Conservation (phyloP, 129 eudicot species). For the Saussurea involucrata region DNA sequence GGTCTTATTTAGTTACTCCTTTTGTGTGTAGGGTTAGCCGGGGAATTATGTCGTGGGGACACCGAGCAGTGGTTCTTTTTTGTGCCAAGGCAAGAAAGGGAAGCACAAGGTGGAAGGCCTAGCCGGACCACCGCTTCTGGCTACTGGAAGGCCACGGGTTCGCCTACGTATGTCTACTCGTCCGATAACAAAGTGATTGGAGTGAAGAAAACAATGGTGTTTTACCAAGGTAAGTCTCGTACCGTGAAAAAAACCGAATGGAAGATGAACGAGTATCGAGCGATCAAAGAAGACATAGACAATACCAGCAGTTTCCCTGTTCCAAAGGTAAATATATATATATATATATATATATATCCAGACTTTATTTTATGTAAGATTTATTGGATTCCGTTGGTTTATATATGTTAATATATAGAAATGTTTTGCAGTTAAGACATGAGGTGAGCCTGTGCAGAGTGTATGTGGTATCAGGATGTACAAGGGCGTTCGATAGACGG, state of each 20-base stretch:
- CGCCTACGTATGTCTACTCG: slow-evolving; percentile 68
- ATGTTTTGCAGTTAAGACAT: slow-evolving; percentile 50
- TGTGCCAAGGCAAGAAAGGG: slow-evolving; percentile 66
- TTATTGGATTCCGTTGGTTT: not conserved
- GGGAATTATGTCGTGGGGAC: slow-evolving; percentile 56
- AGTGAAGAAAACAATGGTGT: slow-evolving; percentile 78
- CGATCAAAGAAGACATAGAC: slow-evolving; percentile 36
- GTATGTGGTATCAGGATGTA: slow-evolving; percentile 60
- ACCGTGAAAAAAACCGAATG: slow-evolving; percentile 60
- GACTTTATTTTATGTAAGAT: not conserved
- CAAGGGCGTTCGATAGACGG: slow-evolving; percentile 67
- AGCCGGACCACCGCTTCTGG: slow-evolving; percentile 64
- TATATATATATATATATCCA: not conserved
- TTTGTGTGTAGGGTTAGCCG: slow-evolving; percentile 38
- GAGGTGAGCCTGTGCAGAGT: slow-evolving; percentile 65
- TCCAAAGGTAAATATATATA: slow-evolving; percentile 38
- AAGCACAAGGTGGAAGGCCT: slow-evolving; percentile 82
- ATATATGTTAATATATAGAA: not conserved
- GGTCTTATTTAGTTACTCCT: not conserved
- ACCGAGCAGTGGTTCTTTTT: slow-evolving; percentile 89
- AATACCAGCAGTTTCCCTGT: slow-evolving; percentile 14
- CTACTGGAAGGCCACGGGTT: slow-evolving; percentile 92
- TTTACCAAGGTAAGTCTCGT: slow-evolving; percentile 72
- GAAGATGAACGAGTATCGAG: slow-evolving; percentile 89
- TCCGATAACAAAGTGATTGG: slow-evolving; percentile 56